Conservation (phyloP, 352 stramenopile species). For the Globisporangium recalcitrans region DNA sequence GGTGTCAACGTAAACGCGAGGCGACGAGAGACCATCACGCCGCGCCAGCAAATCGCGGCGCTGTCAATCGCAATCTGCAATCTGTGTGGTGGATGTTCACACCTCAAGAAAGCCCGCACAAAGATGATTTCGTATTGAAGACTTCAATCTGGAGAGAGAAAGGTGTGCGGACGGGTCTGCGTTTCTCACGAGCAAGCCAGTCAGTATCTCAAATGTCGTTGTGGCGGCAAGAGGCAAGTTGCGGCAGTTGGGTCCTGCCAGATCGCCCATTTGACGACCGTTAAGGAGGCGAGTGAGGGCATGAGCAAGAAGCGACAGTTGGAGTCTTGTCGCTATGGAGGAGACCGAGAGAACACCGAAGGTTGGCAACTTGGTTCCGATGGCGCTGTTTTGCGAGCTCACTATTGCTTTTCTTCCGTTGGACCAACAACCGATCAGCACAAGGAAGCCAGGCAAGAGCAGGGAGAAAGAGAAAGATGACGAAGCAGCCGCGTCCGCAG, state of each 20-base stretch:
- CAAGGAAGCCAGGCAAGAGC: background rate
- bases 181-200: background rate
- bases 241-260: background rate
- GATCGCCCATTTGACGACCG: background rate
- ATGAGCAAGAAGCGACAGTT: background rate
- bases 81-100: no score
- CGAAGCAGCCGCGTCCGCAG: slow-evolving; percentile 25
- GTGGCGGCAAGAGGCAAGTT: background rate
- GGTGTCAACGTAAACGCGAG: no score
- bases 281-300: background rate
- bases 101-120: no score
- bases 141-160: background rate
- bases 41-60: no score
- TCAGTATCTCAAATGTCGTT: slow-evolving; percentile 1
- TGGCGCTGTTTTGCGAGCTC: background rate
- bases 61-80: no score
- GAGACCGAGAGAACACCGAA: background rate
- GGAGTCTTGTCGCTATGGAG: background rate
- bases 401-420: slow-evolving; percentile 8
- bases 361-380: background rate
- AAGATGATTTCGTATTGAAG: no score
- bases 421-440: background rate
- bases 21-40: no score
- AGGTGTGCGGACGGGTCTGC: background rate
- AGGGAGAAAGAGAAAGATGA: slow-evolving; percentile 14